Base-by-base conservation (phyloP, 1,284 basidiomycete genomes). In the Cryptococcus amylolentus region DNA sequence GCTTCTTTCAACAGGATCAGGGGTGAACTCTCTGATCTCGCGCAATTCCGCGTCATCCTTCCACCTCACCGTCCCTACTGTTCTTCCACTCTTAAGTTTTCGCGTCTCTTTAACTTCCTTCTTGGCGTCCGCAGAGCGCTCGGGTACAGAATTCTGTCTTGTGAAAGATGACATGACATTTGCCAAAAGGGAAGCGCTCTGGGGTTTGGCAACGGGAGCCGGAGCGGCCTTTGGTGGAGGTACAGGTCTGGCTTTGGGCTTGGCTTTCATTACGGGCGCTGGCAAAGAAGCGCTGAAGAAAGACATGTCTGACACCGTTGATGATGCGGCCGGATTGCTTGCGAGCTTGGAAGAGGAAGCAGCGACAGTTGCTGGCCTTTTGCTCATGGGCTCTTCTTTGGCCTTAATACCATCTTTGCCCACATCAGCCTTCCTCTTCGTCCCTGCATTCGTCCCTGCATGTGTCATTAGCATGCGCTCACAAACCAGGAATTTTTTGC, bases 31-130 rank as follows among this genome's bases (percentile, higher is more conserved):
- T 38, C 58, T 59, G 39, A 70, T 44, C 10, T 58, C 61, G 20
- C 57, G 63, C 9, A 76, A 52, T 4, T 55, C 50, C 5, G 53
- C 14, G 60, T 74, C 72, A 4, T 26, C 16, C n/a, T 59, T 60
- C 56, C 70, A 74, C 41, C 51, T 63, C 51, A 42, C 72, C 66
- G 61, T 70, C 66, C 56, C 63, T 49, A 73, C 72, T n/a, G 62
- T 57, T 56, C 71, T 71, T 43, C 46, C 57, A 37, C 58, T 58
- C 13, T 45, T 28, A 14, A 23, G 55, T 28, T 54, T 56, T 40
- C 52, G 20, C 16, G 46, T 16, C 23, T 39, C 42, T 44, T 59
- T 53, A 39, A 40, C 27, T 50, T 59, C 55, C 39, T 52, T 37
- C 52, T 58, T 58, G 45, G 50, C 48, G 4, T 55, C 49, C n/a